A percentile compares a stretch with the other conserved stretches of the same genome.
These are phyloP conservation scores for Nakazawaea sp. DNA, from an alignment of 805 yeast species.

Conservation along the genomic window DNA sequence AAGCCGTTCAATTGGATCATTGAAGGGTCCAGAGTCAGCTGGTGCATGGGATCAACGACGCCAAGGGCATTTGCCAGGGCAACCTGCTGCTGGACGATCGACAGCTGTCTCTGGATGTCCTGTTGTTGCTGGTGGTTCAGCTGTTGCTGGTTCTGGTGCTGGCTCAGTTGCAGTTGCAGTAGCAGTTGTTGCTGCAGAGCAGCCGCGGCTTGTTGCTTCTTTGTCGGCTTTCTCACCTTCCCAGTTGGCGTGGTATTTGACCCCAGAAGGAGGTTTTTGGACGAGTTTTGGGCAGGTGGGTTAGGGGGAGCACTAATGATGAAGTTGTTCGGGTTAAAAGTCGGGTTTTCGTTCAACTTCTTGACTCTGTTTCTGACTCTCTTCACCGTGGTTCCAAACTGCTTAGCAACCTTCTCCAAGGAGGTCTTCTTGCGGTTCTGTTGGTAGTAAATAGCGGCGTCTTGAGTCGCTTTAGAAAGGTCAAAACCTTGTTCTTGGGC, in stretches of 20 bases:
- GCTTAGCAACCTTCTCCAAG: conserved; percentile 12
- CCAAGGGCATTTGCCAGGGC: conserved; percentile 5
- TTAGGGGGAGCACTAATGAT: conserved; percentile 7
- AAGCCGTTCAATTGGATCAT: conserved; percentile 10
- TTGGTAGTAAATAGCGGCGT: conserved; percentile 10
- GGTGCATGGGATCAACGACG: conserved; percentile 10
- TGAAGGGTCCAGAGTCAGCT: conserved; percentile 9
- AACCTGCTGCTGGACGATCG: conserved; percentile 5
- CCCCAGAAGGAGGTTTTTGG: not conserved
- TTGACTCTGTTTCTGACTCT: conserved; percentile 11
- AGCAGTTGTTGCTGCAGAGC: conserved; percentile 6
- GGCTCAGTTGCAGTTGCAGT: not conserved
- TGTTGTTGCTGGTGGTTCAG: not conserved
- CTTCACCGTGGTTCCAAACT: conserved; percentile 11
- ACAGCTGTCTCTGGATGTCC: not conserved
- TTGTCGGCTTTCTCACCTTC: conserved; percentile 5
- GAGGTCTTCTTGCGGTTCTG: conserved; percentile 10
- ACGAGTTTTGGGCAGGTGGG: conserved; percentile 6
- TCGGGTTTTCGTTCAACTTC: conserved; percentile 9
- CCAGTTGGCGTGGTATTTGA: not conserved
- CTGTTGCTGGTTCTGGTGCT: conserved; percentile 3
- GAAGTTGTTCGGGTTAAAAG: conserved; percentile 9
- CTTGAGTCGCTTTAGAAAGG: conserved; percentile 8
- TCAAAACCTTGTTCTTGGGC: conserved; percentile 7
- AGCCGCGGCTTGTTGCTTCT: not conserved